Evolutionary conservation across 2,329 filamentous ascomycete species (phyloP).

Genomic region (Curvularia eragrostidis): DNA sequence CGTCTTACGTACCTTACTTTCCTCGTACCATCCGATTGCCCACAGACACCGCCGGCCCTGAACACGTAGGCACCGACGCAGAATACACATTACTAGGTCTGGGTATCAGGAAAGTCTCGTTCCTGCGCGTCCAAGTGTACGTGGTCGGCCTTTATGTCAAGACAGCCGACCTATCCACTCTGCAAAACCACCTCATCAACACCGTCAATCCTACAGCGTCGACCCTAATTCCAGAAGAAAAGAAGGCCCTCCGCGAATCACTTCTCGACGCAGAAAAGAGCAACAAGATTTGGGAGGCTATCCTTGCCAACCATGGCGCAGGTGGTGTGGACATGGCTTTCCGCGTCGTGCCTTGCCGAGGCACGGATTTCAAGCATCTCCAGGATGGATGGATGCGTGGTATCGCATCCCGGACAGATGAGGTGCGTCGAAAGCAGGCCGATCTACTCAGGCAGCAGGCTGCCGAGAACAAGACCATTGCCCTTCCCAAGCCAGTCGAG

Average conservation of each 20-base stretch:
- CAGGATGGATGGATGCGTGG: slow-evolving; percentile 90
- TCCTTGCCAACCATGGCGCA: slow-evolving; percentile 64
- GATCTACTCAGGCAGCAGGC: slow-evolving; percentile 53
- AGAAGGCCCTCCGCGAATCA: slow-evolving; percentile 70
- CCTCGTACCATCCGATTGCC: slow-evolving; percentile 74
- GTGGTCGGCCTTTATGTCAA: slow-evolving; percentile 92
- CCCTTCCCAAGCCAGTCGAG: slow-evolving; percentile 43
- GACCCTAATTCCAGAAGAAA: slow-evolving; percentile 82
- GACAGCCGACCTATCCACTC: slow-evolving; percentile 77
- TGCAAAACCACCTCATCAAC: slow-evolving; percentile 79
- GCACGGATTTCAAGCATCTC: slow-evolving; percentile 92
- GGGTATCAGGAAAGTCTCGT: slow-evolving; percentile 87
- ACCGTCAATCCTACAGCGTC: slow-evolving; percentile 79
- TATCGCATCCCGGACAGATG: slow-evolving; percentile 74
- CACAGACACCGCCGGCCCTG: slow-evolving; percentile 42
- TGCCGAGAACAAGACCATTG: slow-evolving; percentile 46
- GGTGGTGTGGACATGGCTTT: slow-evolving; percentile 73
- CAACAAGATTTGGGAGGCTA: slow-evolving; percentile 74
- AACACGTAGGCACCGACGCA: slow-evolving; percentile 39
- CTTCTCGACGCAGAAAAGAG: slow-evolving; percentile 74
- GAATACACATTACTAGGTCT: slow-evolving; percentile 89
- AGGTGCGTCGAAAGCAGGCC: slow-evolving; percentile 48
- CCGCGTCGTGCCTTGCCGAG: slow-evolving; percentile 85
- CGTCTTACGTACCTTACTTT: slow-evolving; percentile 79
- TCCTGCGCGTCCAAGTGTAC: slow-evolving; percentile 90